Conservation (phyloP, 768 basidiomycete species). For the Termitomyces bulborhizus region DNA sequence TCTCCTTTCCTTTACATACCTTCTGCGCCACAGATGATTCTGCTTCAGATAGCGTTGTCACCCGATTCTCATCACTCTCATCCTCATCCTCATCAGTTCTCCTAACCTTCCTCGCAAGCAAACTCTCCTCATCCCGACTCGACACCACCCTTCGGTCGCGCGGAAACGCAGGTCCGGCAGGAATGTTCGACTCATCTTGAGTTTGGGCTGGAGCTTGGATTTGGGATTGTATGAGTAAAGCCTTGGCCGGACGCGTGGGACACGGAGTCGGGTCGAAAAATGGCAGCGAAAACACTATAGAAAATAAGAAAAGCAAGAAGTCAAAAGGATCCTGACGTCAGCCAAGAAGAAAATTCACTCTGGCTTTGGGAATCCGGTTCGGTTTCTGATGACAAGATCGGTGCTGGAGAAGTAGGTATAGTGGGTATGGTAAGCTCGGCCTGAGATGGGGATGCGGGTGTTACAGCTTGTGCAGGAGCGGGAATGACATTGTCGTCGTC, state of each 20-base stretch:
- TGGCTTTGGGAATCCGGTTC: conserved; percentile 17
- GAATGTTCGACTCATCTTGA: not conserved
- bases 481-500: not conserved
- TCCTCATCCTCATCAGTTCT: conserved; percentile 5
- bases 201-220: not conserved
- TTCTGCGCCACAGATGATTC: not conserved
- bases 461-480: too few relatives aligned
- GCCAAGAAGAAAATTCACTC: conserved; percentile 2
- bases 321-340: not conserved
- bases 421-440: not conserved
- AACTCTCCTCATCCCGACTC: conserved; percentile 6
- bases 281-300: conserved; percentile 8
- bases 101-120: conserved; percentile 12
- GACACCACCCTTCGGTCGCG: conserved; percentile 10
- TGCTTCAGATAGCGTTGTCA: not conserved
- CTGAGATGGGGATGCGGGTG: not conserved
- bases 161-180: not conserved
- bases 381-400: conserved; percentile 12
- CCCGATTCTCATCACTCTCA: not conserved
- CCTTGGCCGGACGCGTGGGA: conserved; percentile 6
- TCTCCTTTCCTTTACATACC: not conserved
- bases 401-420: conserved; percentile 7
- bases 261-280: conserved; percentile 12
- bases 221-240: not conserved
- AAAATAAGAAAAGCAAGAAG: too few relatives aligned